Evolutionary conservation across 2,329 filamentous ascomycete species (phyloP).

Genomic region (Exophiala viscosa): DNA sequence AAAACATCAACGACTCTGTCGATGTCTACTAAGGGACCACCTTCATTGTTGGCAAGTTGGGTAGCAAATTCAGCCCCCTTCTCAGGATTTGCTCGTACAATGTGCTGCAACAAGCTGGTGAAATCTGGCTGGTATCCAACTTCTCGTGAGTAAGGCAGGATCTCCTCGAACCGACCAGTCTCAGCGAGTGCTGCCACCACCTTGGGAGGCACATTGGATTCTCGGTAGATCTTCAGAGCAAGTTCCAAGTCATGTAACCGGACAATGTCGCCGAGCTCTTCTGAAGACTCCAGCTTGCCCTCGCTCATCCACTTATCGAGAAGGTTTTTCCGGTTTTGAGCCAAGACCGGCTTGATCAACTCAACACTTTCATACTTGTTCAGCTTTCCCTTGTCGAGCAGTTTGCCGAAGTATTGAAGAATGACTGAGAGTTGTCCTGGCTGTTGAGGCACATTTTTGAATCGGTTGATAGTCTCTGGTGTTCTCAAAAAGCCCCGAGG

Average conservation of each 20-base stretch:
- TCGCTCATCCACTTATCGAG: constrained; percentile 98
- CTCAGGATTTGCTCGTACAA: constrained; percentile 84
- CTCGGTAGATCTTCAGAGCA: constrained; percentile 83
- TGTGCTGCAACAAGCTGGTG: constrained; percentile 85
- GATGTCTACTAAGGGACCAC: constrained; percentile 82
- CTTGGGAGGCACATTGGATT: constrained; percentile 87
- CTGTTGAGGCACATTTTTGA: constrained; percentile 79
- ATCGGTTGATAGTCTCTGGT: constrained; percentile 89
- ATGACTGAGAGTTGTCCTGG: constrained; percentile 81
- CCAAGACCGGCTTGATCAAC: constrained; percentile 84
- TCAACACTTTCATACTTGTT: constrained; percentile 94
- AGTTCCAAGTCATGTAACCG: constrained; percentile 84
- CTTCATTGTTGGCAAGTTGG: constrained; percentile 84
- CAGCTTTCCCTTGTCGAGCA: constrained; percentile 88
- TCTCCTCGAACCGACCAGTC: constrained; percentile 94
- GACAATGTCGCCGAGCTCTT: constrained; percentile 92
- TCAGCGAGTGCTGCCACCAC: constrained; percentile 93
- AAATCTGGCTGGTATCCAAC: constrained; percentile 93
- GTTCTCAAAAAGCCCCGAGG: constrained; percentile 93
- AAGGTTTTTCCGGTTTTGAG: constrained; percentile 90
- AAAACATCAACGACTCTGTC: constrained; percentile 97
- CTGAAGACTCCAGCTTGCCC: constrained; percentile 91
- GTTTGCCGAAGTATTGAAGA: constrained; percentile 94
- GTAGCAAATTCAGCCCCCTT: constrained; percentile 93
- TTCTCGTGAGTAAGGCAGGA: constrained; percentile 82